These are phyloP conservation scores for Yarrowia sp. DNA, from an alignment of 805 yeast genomes.

Conservation along the genomic window DNA sequence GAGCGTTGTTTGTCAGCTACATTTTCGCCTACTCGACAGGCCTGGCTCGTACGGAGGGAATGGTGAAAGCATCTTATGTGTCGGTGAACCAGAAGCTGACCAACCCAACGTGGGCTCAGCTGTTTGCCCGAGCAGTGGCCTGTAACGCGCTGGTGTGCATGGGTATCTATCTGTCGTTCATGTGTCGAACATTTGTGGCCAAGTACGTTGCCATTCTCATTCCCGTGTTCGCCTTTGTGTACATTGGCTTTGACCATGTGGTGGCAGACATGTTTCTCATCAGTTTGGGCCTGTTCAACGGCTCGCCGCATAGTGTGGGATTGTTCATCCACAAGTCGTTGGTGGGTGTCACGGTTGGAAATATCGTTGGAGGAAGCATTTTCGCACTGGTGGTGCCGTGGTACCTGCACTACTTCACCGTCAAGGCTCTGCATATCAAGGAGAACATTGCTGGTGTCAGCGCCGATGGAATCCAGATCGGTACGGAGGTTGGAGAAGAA, in stretches of 20 bases:
- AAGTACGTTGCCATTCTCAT: constrained; percentile 5
- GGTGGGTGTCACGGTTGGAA: constrained; percentile 26
- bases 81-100: neutral
- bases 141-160: constrained; percentile 24
- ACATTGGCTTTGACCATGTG: constrained; percentile 23
- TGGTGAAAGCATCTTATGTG: constrained; percentile 12
- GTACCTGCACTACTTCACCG: constrained; percentile 6
- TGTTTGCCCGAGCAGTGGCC: constrained; percentile 25
- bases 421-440: constrained; percentile 2
- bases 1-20: constrained; percentile 19
- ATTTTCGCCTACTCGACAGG: constrained; percentile 24
- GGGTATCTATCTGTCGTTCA: constrained; percentile 32
- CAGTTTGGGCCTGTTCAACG: constrained; percentile 17
- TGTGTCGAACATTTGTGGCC: constrained; percentile 29
- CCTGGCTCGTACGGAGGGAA: constrained; percentile 15
- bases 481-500: constrained; percentile 19
- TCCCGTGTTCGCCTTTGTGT: constrained; percentile 24
- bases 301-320: constrained; percentile 29
- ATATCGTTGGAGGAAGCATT: constrained; percentile 5
- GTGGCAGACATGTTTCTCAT: constrained; percentile 35
- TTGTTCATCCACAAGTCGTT: constrained; percentile 40
- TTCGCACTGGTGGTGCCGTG: constrained; percentile 9
- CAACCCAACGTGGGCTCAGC: constrained; percentile 3
- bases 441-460: constrained; percentile 15
- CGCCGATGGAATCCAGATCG: constrained; percentile 23